Base-by-base conservation (phyloP, 441 rosid species). In the Bocquillonia castaneifolia region DNA sequence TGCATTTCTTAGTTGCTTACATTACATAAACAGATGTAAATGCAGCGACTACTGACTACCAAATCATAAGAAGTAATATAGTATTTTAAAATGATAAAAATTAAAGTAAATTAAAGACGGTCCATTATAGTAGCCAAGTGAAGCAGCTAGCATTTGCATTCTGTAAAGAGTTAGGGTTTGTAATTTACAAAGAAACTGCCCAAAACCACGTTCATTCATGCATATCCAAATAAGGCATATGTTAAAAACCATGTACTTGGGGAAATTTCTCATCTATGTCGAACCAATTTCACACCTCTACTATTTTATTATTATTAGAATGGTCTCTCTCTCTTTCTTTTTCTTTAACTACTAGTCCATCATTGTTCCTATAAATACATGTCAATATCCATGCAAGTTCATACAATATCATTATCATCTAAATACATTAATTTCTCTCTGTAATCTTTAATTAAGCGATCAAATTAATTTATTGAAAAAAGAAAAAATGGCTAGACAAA, bases 301-400 rank as follows among this genome's bases (percentile, higher is more conserved):
- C 13, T 34, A 59, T 23, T 23, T 50, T 28, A 42, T 2, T 28
- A 25, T 5, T 10, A 42, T 52, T 37, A 44, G 61, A 61, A 62
- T 56, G 45, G 44, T 52, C 48, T 34, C 58, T 23, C 37, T 42
- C 31, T 25, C 48, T 20, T 17, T 9, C 23, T 40, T 25, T n/a
- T 8, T 26, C 40, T 20, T 29, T 37, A 10, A 9, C 10, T 72
- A 73, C 70, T 67, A 74, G 53, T 48, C 40, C 71, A 74, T 45
- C 72, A 71, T 71, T 80, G 2, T 7, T 53, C 73, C 79, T n/a
- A n/a, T n/a, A n/a, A n/a, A 83, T 83, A 79, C 76, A 76, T 83
- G 68, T 9, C 13, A 9, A 1, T 1, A 17, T 4, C 57, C 76
- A 50, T 18, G 61, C 44, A 39, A 9, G 10, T 42, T 52, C 13